Base-by-base conservation (phyloP, 2,329 filamentous ascomycete genomes). In the Grosmannia penicillata region DNA sequence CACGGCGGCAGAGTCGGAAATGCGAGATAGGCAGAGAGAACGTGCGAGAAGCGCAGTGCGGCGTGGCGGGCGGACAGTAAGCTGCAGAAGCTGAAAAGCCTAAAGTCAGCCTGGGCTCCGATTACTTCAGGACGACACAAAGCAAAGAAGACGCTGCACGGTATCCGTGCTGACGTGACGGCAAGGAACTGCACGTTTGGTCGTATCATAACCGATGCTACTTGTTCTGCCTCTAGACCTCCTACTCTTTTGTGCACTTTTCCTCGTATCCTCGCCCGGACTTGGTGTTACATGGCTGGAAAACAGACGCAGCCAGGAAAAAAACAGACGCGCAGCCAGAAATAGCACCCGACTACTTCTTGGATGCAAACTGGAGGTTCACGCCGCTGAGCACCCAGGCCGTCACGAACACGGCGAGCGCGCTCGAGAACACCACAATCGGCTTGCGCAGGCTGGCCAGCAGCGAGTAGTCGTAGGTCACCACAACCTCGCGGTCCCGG, bases 401-500 rank as follows among this genome's bases (percentile, higher is more conserved):
- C 2, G 76, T 68, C 29, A 75, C 66, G 58, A 93, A 94, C 11
- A 93, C 61, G n/a, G 69, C 64, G 47, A 93, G 55, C 45, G 82
- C 61, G 49, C 81, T 85, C 24, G 65, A 63, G 47, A 91, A 84
- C 43, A 96, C 72, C 19, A 89, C 75, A 17, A 93, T 48, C 1
- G 91, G 91, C 65, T 98, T 98, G 52, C 86, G 76, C 50, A 94
- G 72, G 28, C 72, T 75, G 22, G 83, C 80, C 3, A 69, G 54
- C 47, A 80, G 68, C 2, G 87, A 74, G 53, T 91, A 84, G 46
- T 94, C 82, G 58, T 98, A 98, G 2, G 82, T 80, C 38, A 96
- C 81, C 49, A 94, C 65, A 18, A 96, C 59, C 47, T 91, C 78
- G 24, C 82, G 77, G 52, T 87, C 85, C 38, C 87, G 73, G 52